Conservation (phyloP, 768 basidiomycete genomes). For the Gymnopilus dilepis region DNA sequence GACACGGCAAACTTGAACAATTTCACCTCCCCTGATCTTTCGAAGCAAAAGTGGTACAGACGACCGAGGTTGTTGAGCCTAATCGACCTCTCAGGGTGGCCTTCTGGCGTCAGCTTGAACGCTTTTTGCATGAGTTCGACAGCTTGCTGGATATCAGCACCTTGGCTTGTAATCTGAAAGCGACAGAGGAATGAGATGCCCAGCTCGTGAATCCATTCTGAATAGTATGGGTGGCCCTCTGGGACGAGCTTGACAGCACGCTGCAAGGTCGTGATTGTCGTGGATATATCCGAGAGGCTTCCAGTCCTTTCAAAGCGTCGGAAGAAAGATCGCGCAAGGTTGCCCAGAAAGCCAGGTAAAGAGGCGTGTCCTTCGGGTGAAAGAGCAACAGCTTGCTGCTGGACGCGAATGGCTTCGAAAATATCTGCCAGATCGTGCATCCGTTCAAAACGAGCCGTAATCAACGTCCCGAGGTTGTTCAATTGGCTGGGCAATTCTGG, state of each 20-base stretch:
- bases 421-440: slow-evolving; percentile 11
- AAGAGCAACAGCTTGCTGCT: slow-evolving; percentile 18
- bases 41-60: not conserved
- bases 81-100: slow-evolving; percentile 1
- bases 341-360: not conserved
- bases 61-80: not conserved
- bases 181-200: slow-evolving; percentile 9
- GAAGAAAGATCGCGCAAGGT: not conserved
- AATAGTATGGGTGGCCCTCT: slow-evolving; percentile 1
- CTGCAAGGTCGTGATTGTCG: slow-evolving; percentile 12
- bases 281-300: not conserved
- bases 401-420: slow-evolving; percentile 10
- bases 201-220: slow-evolving; percentile 10
- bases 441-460: slow-evolving; percentile 12
- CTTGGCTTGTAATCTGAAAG: not conserved
- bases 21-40: not conserved
- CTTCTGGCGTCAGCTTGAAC: not conserved
- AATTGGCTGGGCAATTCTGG: slow-evolving; percentile 1
- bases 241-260: slow-evolving; percentile 9
- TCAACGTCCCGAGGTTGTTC: slow-evolving; percentile 25
- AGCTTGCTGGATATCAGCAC: slow-evolving; percentile 2
- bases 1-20: not conserved
- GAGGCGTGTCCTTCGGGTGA: not conserved
- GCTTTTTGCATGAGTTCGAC: not conserved
- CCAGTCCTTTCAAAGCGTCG: slow-evolving; percentile 3